Evolutionary conservation across 139 green algal species (phyloP), one percentile per base, ranked within the genome.

Genomic region (Tetraselmis striata): DNA sequence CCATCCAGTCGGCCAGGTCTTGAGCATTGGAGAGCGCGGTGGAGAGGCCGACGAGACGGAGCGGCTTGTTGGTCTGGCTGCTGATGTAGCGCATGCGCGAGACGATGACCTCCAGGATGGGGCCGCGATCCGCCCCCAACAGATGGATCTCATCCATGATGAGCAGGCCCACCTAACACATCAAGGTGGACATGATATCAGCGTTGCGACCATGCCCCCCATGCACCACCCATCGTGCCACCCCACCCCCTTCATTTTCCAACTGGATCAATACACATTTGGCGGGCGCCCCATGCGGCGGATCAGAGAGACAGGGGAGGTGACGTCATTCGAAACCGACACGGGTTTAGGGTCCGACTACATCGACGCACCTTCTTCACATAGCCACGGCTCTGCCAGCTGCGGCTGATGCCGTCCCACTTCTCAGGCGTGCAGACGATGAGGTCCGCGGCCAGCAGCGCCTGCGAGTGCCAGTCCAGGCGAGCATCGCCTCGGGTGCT

Each of bases 81-180:
- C 93, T 88, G 32, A 98, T 95, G 92, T 98, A 98, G 27, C 92
- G 85, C 93, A 97, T 97, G 78, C 95, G 83, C 23, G 89, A 94
- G 32, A 97, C 95, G 74, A 97, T 97, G 28, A 98, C 95, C 90
- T 99, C 96, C 80, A 99, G 91, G 78, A 97, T 95, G 59, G 96
- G 96, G 0, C 96, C 96, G 27, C 95, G 87, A 85, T 99, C 96
- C 23, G 90, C 93, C 0, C 96, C 96, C 78, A 99, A 89, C 79
- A 99, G 90, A 84, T 99, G 96, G 86, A 99, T 98, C 92, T 99
- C 96, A 59, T 99, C 96, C 67, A 99, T 96, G n/a, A 99, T 84
- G 32, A 99, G 81, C 85, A 99, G 88, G 5, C 90, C 87, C n/a
- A 98, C 94, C 85, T 92, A 67, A 25, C n/a, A n/a, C n/a, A n/a